phyloP scores from a whole-genome alignment of 352 stramenopile genomes.

The Pythium folliculosum region DNA sequence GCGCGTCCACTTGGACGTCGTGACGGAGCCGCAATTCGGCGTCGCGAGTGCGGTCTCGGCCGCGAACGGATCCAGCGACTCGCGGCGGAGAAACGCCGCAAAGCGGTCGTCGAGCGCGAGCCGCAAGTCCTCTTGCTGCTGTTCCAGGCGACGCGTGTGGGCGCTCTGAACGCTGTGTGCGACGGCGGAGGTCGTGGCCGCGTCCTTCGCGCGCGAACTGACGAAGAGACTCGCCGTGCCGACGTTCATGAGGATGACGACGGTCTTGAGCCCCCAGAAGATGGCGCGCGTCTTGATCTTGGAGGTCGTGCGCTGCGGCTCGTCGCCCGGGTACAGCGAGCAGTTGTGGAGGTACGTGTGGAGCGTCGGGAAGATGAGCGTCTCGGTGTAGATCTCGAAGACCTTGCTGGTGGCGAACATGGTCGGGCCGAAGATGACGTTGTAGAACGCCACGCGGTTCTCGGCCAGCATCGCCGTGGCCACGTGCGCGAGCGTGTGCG shows the following conservation, averaged over 20 bases:
- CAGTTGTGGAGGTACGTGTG: constrained; percentile 65
- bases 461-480: not conserved
- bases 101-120: not conserved
- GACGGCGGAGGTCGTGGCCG: not conserved
- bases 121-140: not conserved
- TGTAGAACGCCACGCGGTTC: constrained; percentile 44
- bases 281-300: constrained; percentile 44
- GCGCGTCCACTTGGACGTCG: constrained; percentile 1
- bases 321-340: constrained; percentile 54
- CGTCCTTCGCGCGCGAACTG: constrained; percentile 29
- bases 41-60: not conserved
- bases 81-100: not conserved
- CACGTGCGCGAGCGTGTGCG: constrained; percentile 29
- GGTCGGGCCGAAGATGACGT: constrained; percentile 48
- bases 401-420: constrained; percentile 52
- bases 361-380: constrained; percentile 59
- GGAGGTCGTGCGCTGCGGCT: constrained; percentile 51
- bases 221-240: constrained; percentile 60
- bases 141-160: constrained; percentile 6
- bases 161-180: not conserved
- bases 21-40: not conserved
- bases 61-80: not conserved
- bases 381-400: constrained; percentile 62
- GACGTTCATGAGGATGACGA: constrained; percentile 70
- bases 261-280: constrained; percentile 61